Evolutionary conservation across 1,139 yeast species (phyloP).

Genomic region (Suhomyces atakaporum): DNA sequence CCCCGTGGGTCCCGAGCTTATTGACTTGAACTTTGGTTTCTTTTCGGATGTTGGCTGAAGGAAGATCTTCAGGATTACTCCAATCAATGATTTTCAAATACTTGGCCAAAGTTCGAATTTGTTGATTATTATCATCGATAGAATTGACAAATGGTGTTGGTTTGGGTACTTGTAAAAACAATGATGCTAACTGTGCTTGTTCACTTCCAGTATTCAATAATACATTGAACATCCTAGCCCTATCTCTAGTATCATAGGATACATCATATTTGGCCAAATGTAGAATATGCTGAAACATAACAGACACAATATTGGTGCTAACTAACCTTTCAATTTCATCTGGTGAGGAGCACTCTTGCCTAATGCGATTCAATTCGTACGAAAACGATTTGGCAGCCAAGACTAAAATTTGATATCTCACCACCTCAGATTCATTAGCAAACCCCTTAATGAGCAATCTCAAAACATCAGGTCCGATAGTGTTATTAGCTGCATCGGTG

Average conservation of each 20-base stretch:
- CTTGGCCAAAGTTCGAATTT: slow-evolving; percentile 21
- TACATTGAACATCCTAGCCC: slow-evolving; percentile 72
- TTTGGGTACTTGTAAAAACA: slow-evolving; percentile 83
- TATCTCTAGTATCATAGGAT: slow-evolving; percentile 78
- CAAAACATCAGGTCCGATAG: slow-evolving; percentile 76
- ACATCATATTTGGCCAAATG: slow-evolving; percentile 74
- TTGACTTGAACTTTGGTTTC: slow-evolving; percentile 29
- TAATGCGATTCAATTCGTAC: slow-evolving; percentile 45
- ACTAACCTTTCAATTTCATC: slow-evolving; percentile 31
- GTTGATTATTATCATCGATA: slow-evolving; percentile 10
- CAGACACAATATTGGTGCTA: slow-evolving; percentile 35
- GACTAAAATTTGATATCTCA: slow-evolving; percentile 70
- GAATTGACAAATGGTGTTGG: slow-evolving; percentile 49
- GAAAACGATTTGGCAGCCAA: slow-evolving; percentile 75
- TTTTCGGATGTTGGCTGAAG: slow-evolving; percentile 41
- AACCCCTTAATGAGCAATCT: slow-evolving; percentile 59
- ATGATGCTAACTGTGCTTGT: slow-evolving; percentile 60
- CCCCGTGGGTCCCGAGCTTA: slow-evolving; percentile 21
- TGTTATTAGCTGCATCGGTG: slow-evolving; percentile 38
- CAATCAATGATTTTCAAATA: slow-evolving; percentile 36
- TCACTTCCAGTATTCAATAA: slow-evolving; percentile 40
- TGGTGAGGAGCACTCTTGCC: slow-evolving; percentile 24
- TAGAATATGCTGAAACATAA: slow-evolving; percentile 62
- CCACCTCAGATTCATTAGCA: slow-evolving; percentile 55
- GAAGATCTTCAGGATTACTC: slow-evolving; percentile 36